phyloP scores from a whole-genome alignment of 2,329 filamentous ascomycete species.

The Xylaria sp. region DNA sequence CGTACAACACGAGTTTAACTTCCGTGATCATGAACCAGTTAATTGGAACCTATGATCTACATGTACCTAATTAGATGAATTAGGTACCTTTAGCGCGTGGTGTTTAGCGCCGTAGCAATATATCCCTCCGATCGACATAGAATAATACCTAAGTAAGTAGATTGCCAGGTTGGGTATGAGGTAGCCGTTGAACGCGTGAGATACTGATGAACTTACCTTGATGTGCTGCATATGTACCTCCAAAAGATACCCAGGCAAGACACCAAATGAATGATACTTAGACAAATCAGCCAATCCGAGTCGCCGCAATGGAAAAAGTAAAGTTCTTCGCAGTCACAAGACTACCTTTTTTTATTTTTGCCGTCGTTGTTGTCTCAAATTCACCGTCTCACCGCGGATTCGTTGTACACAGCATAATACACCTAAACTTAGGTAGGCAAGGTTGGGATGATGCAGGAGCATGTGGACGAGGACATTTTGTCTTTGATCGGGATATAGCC shows the following conservation, averaged over 20 bases:
- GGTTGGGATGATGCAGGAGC: slow-evolving; percentile 2
- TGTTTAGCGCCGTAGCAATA: not conserved
- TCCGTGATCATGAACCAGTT: not conserved
- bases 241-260: not conserved
- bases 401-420: not conserved
- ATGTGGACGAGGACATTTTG: not conserved
- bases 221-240: not conserved
- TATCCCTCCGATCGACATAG: not conserved
- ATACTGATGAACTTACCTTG: not conserved
- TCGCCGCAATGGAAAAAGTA: not conserved
- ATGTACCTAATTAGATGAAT: not conserved
- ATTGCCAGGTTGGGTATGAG: not conserved
- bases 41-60: not conserved
- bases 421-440: not conserved
- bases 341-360: not conserved
- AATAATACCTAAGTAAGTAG: not conserved
- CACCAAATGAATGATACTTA: not conserved
- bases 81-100: not conserved
- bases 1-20: not conserved
- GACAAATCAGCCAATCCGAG: not conserved
- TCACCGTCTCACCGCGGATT: too few relatives aligned
- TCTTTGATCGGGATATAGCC: not conserved
- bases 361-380: not conserved
- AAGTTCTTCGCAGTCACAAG: not conserved
- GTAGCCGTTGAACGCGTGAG: not conserved